Evolutionary conservation across 345 rosid genomes (phyloP).

Genomic region (Moricandia arvensis): DNA sequence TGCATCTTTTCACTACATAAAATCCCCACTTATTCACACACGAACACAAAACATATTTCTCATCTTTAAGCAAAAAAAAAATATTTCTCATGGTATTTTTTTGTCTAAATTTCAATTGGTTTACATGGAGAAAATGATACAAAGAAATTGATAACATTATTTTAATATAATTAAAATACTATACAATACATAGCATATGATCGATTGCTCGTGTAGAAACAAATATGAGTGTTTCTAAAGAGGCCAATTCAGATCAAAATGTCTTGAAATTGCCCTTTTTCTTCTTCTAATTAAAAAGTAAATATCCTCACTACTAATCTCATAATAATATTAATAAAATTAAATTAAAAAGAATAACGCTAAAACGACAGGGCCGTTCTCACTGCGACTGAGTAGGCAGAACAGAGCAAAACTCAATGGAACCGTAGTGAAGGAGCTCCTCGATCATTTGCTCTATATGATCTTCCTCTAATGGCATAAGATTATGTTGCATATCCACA

Average conservation of each 20-base stretch:
- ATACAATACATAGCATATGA: constrained; percentile 39
- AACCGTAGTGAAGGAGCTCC: constrained; percentile 80
- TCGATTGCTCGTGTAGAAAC: constrained; percentile 36
- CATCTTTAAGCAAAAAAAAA: background rate
- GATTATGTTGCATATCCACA: constrained; percentile 37
- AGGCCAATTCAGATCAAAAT: constrained; percentile 37
- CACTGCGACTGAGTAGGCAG: constrained; percentile 38
- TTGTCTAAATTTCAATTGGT: background rate
- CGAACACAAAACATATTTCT: background rate
- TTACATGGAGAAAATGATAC: background rate
- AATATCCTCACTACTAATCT: background rate
- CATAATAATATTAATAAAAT: constrained; percentile 6
- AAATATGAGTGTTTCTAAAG: constrained; percentile 25
- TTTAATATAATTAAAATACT: constrained; percentile 23
- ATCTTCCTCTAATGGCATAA: constrained; percentile 74
- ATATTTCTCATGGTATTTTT: background rate
- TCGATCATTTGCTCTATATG: constrained; percentile 97
- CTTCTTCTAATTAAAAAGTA: too few relatives aligned
- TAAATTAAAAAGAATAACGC: background rate
- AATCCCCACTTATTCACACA: constrained; percentile 34
- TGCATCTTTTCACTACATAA: constrained; percentile 30
- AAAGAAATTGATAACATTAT: constrained; percentile 12
- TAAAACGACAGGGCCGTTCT: constrained; percentile 15
- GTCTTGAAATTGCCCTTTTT: constrained; percentile 13
- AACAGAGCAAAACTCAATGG: constrained; percentile 72